phyloP scores from a whole-genome alignment of 805 yeast species.

The Sugiyamaella smithiae region DNA sequence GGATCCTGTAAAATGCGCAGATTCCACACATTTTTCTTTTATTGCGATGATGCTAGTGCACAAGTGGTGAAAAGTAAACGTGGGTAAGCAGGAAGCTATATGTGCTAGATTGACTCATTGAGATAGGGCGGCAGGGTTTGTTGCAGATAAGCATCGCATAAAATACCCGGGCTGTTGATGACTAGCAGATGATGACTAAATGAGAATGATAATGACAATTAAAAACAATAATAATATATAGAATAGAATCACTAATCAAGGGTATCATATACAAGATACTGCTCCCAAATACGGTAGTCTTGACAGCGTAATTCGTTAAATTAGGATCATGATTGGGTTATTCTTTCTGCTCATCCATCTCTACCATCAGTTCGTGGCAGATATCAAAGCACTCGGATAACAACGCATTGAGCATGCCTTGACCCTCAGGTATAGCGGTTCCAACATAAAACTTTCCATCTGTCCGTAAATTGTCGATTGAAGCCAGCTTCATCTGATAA shows the following conservation, averaged over 20 bases:
- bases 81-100: too few species aligned
- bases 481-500: conserved; percentile 88
- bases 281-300: too few species aligned
- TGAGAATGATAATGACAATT: too few species aligned
- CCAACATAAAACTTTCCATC: conserved; percentile 93
- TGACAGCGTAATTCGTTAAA: background rate
- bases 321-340: background rate
- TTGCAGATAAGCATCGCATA: too few species aligned
- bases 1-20: conserved; percentile 85
- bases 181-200: too few species aligned
- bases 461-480: conserved; percentile 76
- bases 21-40: conserved; percentile 94
- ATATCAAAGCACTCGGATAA: conserved; percentile 94
- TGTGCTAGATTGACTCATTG: conserved; percentile 9
- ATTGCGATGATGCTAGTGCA: too few species aligned
- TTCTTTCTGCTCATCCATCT: conserved; percentile 62
- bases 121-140: conserved; percentile 3
- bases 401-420: conserved; percentile 88
- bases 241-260: too few species aligned
- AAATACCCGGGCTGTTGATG: too few species aligned
- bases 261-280: too few species aligned
- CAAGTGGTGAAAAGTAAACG: too few species aligned
- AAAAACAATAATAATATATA: too few species aligned
- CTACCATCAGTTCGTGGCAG: conserved; percentile 83
- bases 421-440: conserved; percentile 94